Percentiles rank a stretch among this genome's conserved stretches.
Evolutionary conservation across 1,139 yeast genomes (phyloP).

Genomic region (Yamadazyma aaseri): DNA sequence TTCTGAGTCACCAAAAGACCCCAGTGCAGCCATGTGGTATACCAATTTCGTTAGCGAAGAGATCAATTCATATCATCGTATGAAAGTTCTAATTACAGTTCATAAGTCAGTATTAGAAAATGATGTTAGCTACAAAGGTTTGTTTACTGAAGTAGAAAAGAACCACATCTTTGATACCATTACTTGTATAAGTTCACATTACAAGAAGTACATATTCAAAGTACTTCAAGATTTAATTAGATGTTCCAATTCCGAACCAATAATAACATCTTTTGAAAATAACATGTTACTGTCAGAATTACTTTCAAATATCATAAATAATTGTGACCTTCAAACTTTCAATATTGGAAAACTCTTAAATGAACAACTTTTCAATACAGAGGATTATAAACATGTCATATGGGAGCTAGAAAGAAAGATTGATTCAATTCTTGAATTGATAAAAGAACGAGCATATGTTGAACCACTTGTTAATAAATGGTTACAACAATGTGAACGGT

Average conservation of each 20-base stretch:
- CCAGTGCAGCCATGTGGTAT: no score
- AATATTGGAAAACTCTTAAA: slow-evolving; percentile 19
- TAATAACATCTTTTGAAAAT: no score
- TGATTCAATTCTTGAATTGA: neutral
- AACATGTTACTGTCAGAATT: no score
- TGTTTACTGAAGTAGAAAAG: slow-evolving; percentile 16
- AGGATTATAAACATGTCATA: slow-evolving; percentile 5
- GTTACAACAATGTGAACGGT: slow-evolving; percentile 14
- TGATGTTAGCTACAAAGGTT: slow-evolving; percentile 9
- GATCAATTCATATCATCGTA: slow-evolving; percentile 12
- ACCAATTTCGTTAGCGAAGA: slow-evolving; percentile 18
- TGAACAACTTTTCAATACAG: slow-evolving; percentile 10
- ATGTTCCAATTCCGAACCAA: no score
- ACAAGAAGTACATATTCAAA: neutral
- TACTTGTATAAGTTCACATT: neutral
- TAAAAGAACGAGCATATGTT: neutral
- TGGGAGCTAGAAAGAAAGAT: slow-evolving; percentile 5
- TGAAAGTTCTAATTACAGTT: slow-evolving; percentile 11
- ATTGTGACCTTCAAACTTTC: slow-evolving; percentile 16
- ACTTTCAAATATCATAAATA: slow-evolving; percentile 8
- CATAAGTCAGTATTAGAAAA: slow-evolving; percentile 13
- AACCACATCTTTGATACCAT: slow-evolving; percentile 17
- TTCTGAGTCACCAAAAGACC: no score
- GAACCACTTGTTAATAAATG: slow-evolving; percentile 10
- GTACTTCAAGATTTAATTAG: neutral